A percentile compares a stretch with the other conserved stretches of the same genome.
Conservation (phyloP, 805 yeast species). For the Wickerhamiella azyma region DNA sequence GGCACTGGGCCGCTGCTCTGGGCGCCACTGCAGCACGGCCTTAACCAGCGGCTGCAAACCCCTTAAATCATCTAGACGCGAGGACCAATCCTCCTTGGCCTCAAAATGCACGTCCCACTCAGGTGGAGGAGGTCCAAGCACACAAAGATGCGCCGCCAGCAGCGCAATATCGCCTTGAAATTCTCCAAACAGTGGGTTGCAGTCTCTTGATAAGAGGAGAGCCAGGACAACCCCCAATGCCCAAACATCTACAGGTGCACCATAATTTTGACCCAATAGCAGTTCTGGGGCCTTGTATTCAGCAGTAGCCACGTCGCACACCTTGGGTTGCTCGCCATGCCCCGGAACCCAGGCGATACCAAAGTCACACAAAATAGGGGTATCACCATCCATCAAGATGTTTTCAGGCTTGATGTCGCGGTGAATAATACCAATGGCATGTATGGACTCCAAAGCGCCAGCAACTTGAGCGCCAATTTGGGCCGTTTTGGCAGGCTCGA, state of each 20-base stretch:
- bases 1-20: neutral
- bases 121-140: neutral
- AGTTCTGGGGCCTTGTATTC: constrained; percentile 64
- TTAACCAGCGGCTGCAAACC: neutral
- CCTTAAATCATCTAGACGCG: neutral
- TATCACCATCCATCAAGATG: constrained; percentile 34
- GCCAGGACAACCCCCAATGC: constrained; percentile 49
- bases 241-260: constrained; percentile 56
- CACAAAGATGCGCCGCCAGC: constrained; percentile 1
- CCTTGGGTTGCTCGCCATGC: constrained; percentile 23
- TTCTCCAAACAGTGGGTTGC: constrained; percentile 30
- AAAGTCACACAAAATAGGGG: constrained; percentile 42
- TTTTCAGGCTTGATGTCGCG: constrained; percentile 57
- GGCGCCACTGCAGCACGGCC: neutral
- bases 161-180: constrained; percentile 12
- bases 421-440: constrained; percentile 24
- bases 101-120: neutral
- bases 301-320: constrained; percentile 47
- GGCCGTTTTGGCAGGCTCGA: constrained; percentile 27
- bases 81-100: neutral
- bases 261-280: constrained; percentile 45
- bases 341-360: constrained; percentile 42
- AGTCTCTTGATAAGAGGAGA: constrained; percentile 33
- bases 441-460: constrained; percentile 17
- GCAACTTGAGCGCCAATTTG: constrained; percentile 14